These are phyloP conservation scores for Salix arbutifolia DNA, from an alignment of 345 rosid species.

Conservation along the genomic window DNA sequence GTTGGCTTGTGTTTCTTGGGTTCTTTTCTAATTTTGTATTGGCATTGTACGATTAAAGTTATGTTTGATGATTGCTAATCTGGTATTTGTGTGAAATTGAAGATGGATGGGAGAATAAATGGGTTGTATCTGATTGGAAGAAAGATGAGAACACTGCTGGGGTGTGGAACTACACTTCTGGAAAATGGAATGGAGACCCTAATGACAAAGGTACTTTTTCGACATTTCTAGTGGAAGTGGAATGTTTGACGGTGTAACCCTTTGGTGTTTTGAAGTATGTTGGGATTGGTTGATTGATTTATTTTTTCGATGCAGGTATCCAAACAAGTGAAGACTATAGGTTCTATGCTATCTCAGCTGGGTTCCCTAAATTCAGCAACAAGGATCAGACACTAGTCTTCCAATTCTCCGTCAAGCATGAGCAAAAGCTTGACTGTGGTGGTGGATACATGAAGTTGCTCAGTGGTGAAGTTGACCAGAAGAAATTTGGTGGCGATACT, in stretches of 20 bases:
- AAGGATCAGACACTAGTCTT: constrained; percentile 87
- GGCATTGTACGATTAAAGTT: background rate
- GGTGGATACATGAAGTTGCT: constrained; percentile 99
- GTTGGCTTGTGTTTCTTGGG: background rate
- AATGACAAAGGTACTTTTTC: constrained; percentile 69
- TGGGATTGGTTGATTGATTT: background rate
- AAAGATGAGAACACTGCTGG: constrained; percentile 83
- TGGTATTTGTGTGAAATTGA: background rate
- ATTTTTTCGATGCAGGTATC: constrained; percentile 51
- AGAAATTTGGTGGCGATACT: constrained; percentile 95
- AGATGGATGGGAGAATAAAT: constrained; percentile 95
- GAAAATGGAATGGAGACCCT: constrained; percentile 87
- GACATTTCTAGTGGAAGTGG: background rate
- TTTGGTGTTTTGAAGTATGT: background rate
- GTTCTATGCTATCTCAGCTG: constrained; percentile 95
- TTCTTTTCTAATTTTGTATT: background rate
- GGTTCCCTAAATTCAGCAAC: constrained; percentile 87
- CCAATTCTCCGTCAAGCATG: constrained; percentile 97
- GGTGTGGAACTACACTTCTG: constrained; percentile 88
- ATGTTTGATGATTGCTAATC: background rate
- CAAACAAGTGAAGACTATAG: constrained; percentile 97
- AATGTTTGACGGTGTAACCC: no score
- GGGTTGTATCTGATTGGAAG: constrained; percentile 96
- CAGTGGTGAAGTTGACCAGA: constrained; percentile 83
- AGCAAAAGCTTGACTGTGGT: constrained; percentile 99